phyloP scores from a whole-genome alignment of 1,139 yeast species.

The Suhomyces kunorum region DNA sequence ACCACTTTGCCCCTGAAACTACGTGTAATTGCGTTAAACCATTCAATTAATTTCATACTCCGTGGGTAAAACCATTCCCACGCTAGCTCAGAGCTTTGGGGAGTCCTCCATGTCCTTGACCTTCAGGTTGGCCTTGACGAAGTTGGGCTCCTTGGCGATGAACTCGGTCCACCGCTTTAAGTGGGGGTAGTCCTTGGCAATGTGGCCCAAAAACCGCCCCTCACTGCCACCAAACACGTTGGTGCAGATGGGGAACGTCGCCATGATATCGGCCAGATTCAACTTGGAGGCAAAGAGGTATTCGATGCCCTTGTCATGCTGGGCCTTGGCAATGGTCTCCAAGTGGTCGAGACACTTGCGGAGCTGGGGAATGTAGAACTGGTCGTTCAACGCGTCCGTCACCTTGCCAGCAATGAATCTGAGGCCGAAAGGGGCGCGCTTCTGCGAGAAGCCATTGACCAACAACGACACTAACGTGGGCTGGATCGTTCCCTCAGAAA shows the following conservation, averaged over 20 bases:
- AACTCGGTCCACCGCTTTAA: constrained; percentile 29
- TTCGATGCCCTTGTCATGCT: constrained; percentile 26
- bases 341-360: constrained; percentile 30
- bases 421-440: constrained; percentile 34
- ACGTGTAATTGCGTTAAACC: too few relatives aligned
- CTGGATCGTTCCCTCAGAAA: constrained; percentile 44
- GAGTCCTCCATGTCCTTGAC: constrained; percentile 12
- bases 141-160: constrained; percentile 23
- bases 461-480: constrained; percentile 34
- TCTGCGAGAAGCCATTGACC: constrained; percentile 28
- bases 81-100: constrained; percentile 1
- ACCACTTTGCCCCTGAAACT: too few relatives aligned
- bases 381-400: constrained; percentile 27
- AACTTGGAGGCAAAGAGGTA: constrained; percentile 41
- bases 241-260: constrained; percentile 36
- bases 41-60: too few relatives aligned
- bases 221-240: constrained; percentile 21
- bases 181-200: constrained; percentile 24
- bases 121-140: constrained; percentile 23
- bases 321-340: constrained; percentile 31
- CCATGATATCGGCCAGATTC: constrained; percentile 42
- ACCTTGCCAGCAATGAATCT: constrained; percentile 27
- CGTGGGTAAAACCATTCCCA: too few relatives aligned
- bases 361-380: constrained; percentile 31
- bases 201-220: constrained; percentile 14